phyloP scores from a whole-genome alignment of 345 rosid genomes.

The Bruguiera parviflora region DNA sequence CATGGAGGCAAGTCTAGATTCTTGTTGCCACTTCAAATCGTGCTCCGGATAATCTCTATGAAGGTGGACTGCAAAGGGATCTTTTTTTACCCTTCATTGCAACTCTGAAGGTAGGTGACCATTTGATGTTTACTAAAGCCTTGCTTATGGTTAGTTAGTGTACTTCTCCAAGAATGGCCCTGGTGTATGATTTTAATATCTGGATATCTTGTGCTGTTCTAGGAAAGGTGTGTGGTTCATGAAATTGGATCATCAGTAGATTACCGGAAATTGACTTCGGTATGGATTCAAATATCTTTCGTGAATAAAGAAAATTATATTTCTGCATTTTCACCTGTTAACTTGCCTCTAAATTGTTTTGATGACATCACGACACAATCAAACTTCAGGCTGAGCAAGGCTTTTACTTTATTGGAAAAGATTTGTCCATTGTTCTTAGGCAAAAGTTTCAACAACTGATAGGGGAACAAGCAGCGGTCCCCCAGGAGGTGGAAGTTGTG shows the following conservation, averaged over 20 bases:
- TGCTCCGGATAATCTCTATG: slow-evolving; percentile 96
- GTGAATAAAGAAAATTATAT: not conserved
- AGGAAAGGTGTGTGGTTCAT: slow-evolving; percentile 78
- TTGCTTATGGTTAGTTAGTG: not conserved
- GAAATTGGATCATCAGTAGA: slow-evolving; percentile 91
- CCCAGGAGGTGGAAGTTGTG: slow-evolving; percentile 78
- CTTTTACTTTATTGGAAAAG: slow-evolving; percentile 77
- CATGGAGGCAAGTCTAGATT: slow-evolving; percentile 63
- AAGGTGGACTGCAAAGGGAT: slow-evolving; percentile 96
- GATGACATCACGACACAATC: not conserved
- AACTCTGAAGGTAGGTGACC: slow-evolving; percentile 60
- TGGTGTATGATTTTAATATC: slow-evolving; percentile 8
- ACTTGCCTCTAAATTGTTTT: slow-evolving; percentile 2
- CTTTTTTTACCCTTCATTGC: slow-evolving; percentile 89
- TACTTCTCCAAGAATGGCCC: not conserved
- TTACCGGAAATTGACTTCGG: slow-evolving; percentile 88
- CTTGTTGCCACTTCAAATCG: slow-evolving; percentile 96
- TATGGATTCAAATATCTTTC: slow-evolving; percentile 23
- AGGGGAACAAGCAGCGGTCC: slow-evolving; percentile 50
- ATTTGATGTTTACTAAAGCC: slow-evolving; percentile 1
- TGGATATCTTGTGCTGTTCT: slow-evolving; percentile 18
- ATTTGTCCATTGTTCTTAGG: slow-evolving; percentile 51
- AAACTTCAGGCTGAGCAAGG: slow-evolving; percentile 79
- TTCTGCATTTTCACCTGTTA: slow-evolving; percentile 17
- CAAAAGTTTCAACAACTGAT: slow-evolving; percentile 66